Conservation (phyloP, 768 basidiomycete species). For the Podaxis sp. region DNA sequence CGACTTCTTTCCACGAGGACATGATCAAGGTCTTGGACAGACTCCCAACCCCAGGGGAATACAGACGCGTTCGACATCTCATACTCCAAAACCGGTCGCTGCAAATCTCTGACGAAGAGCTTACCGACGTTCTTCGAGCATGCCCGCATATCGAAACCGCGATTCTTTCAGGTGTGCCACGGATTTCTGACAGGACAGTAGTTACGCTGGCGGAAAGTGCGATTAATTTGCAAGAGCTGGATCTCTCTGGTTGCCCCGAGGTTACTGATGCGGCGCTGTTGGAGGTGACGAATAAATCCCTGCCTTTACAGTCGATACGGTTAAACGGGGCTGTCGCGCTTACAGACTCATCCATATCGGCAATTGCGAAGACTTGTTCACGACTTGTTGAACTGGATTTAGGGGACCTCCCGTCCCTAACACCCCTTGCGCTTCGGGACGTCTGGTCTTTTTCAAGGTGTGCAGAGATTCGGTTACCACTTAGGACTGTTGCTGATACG, state of each 20-base stretch:
- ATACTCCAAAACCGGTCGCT: constrained; percentile 41
- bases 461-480: constrained; percentile 19
- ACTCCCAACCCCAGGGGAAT: constrained; percentile 59
- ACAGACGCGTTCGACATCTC: constrained; percentile 58
- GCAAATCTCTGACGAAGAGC: constrained; percentile 53
- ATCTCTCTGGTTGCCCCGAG: constrained; percentile 70
- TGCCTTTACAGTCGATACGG: constrained; percentile 71
- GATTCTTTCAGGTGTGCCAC: constrained; percentile 64
- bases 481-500: constrained; percentile 2
- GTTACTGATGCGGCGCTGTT: constrained; percentile 79
- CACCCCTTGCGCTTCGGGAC: constrained; percentile 68
- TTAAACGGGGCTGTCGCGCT: constrained; percentile 68
- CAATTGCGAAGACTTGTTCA: constrained; percentile 72
- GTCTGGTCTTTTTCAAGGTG: constrained; percentile 77
- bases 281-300: constrained; percentile 66
- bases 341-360: constrained; percentile 57
- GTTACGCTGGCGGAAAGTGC: constrained; percentile 61
- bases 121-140: constrained; percentile 52
- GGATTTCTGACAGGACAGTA: constrained; percentile 69
- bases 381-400: constrained; percentile 82
- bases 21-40: constrained; percentile 60
- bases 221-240: constrained; percentile 67
- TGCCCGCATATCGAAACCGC: constrained; percentile 70
- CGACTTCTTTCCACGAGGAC: constrained; percentile 44
- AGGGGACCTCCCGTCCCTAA: constrained; percentile 64